phyloP scores from a whole-genome alignment of 768 basidiomycete species.

The Suillus ampliporus region DNA sequence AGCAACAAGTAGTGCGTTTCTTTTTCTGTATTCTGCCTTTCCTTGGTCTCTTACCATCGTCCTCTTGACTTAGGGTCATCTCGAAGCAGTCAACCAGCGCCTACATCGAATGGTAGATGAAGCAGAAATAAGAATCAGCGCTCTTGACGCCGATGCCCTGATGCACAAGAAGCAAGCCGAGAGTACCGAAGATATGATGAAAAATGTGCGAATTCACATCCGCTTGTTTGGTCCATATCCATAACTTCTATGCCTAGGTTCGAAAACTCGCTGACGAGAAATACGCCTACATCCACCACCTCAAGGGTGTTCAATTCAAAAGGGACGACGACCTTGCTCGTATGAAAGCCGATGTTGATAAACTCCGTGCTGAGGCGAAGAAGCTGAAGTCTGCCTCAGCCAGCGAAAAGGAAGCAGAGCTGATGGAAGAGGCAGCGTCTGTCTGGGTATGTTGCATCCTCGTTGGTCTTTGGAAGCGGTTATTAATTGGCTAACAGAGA shows the following conservation, averaged over 20 bases:
- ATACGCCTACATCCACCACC: constrained; percentile 27
- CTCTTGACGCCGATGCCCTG: constrained; percentile 37
- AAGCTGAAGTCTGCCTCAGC: constrained; percentile 41
- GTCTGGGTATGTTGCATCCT: constrained; percentile 54
- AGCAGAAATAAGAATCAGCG: constrained; percentile 32
- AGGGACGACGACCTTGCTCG: constrained; percentile 54
- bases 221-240: neutral
- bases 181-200: constrained; percentile 47
- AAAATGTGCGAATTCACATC: constrained; percentile 35
- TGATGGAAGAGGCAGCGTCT: constrained; percentile 57
- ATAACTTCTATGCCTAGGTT: constrained; percentile 30
- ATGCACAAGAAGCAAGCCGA: constrained; percentile 43
- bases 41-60: neutral
- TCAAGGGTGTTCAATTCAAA: constrained; percentile 26
- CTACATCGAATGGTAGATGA: constrained; percentile 37
- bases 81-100: constrained; percentile 52
- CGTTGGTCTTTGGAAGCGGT: neutral
- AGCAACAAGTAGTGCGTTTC: constrained; percentile 60
- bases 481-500: constrained; percentile 48
- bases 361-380: constrained; percentile 51
- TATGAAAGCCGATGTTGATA: constrained; percentile 58
- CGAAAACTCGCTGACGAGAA: constrained; percentile 38
- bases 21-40: neutral
- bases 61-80: constrained; percentile 35
- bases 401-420: constrained; percentile 39